These are phyloP conservation scores for Yarrowia divulgata DNA, from an alignment of 805 yeast genomes.

Conservation along the genomic window DNA sequence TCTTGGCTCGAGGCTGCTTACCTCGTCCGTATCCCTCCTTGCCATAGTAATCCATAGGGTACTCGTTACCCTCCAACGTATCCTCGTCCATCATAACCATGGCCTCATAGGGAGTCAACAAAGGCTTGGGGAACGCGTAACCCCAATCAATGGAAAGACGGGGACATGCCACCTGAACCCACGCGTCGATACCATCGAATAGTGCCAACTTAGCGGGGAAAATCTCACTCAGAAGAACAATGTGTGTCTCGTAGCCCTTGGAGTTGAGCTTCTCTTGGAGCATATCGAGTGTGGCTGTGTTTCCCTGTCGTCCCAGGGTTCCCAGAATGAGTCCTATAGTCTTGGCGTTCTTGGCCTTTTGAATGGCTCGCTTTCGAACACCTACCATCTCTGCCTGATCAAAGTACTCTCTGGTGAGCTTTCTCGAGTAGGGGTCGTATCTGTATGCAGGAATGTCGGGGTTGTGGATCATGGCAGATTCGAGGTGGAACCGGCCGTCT, in stretches of 20 bases:
- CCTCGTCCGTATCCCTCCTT: constrained; percentile 94
- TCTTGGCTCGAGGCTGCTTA: constrained; percentile 57
- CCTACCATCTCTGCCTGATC: constrained; percentile 82
- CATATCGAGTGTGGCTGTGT: constrained; percentile 72
- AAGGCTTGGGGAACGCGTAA: constrained; percentile 90
- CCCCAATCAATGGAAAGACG: constrained; percentile 98
- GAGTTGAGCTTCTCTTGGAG: constrained; percentile 62
- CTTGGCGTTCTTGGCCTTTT: constrained; percentile 63
- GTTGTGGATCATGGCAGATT: constrained; percentile 96
- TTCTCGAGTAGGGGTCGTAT: constrained; percentile 93
- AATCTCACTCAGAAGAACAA: constrained; percentile 87
- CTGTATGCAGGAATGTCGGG: constrained; percentile 91
- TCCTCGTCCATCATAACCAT: constrained; percentile 86
- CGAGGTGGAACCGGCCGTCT: constrained; percentile 95
- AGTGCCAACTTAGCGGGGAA: constrained; percentile 90
- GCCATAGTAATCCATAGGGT: constrained; percentile 96
- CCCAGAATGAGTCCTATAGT: constrained; percentile 88
- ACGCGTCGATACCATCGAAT: constrained; percentile 93
- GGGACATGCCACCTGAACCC: constrained; percentile 98
- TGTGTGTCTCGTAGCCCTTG: constrained; percentile 72
- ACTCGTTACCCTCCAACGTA: constrained; percentile 63
- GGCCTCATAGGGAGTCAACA: constrained; percentile 94
- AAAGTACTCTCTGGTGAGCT: constrained; percentile 86
- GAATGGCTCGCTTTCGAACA: constrained; percentile 77
- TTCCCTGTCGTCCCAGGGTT: constrained; percentile 95